Percentiles rank a stretch among this genome's conserved stretches.
Conservation (phyloP, 2,329 filamentous ascomycete genomes). For the Drechslera avenae region DNA sequence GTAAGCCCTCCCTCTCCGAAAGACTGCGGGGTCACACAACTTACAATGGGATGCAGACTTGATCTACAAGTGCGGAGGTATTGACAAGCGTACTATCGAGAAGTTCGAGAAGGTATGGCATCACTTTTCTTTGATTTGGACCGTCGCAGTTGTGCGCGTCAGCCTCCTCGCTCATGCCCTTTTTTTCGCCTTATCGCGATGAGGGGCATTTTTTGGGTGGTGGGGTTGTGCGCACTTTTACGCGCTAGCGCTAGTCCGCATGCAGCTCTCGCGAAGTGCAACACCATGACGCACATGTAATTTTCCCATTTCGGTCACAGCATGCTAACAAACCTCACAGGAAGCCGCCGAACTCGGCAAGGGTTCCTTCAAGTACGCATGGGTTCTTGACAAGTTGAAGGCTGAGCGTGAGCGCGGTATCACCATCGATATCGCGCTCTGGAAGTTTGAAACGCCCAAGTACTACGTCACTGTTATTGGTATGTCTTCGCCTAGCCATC, state of each 20-base stretch:
- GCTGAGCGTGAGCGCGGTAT: conserved; percentile 99
- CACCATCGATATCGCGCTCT: conserved; percentile 99
- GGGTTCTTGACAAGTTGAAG: conserved; percentile 99
- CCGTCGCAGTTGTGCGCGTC: conserved; percentile 18
- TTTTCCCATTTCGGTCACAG: not conserved
- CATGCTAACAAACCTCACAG: conserved; percentile 58
- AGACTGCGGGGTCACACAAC: conserved; percentile 34
- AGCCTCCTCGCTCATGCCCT: conserved; percentile 34
- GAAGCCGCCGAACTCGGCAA: conserved; percentile 99
- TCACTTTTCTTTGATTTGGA: conserved; percentile 26
- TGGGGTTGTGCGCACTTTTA: conserved; percentile 50
- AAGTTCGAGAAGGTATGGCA: conserved; percentile 99
- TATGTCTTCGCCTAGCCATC: conserved; percentile 55
- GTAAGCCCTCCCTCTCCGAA: conserved; percentile 59
- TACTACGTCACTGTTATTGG: conserved; percentile 98
- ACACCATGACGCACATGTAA: conserved; percentile 41
- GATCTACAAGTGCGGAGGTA: conserved; percentile 99
- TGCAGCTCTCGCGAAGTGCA: conserved; percentile 37
- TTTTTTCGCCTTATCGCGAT: conserved; percentile 39
- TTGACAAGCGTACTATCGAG: conserved; percentile 99
- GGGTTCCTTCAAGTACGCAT: conserved; percentile 99
- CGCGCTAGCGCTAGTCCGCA: conserved; percentile 43
- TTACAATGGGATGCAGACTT: conserved; percentile 68
- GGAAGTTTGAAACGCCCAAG: conserved; percentile 99
- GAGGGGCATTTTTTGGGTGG: conserved; percentile 47